Percentiles rank a stretch among this genome's conserved stretches.
Conservation (phyloP, 108 stramenopile genomes). For the Pseudonitzschia delicatissima region DNA sequence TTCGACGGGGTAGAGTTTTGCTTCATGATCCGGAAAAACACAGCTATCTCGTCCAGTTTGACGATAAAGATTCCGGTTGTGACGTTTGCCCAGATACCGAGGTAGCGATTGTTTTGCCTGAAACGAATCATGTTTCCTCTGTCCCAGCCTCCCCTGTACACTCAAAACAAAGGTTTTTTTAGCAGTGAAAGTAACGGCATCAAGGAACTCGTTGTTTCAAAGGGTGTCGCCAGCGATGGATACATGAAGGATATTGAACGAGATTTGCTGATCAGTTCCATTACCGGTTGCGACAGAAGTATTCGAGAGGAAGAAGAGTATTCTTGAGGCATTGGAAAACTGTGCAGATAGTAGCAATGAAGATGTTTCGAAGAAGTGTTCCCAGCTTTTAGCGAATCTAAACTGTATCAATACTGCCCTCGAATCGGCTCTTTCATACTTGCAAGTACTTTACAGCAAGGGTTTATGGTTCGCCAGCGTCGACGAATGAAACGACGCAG, state of each 20-base stretch:
- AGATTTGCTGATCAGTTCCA: not conserved
- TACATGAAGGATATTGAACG: slow-evolving; percentile 4
- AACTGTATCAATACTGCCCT: slow-evolving; percentile 16
- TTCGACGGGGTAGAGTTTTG: slow-evolving; percentile 31
- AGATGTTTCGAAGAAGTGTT: not conserved
- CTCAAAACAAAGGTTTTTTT: not conserved
- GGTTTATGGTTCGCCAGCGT: not conserved
- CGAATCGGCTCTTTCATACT: slow-evolving; percentile 3
- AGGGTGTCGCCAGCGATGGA: not conserved
- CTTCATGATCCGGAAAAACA: slow-evolving; percentile 12
- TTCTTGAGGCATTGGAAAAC: slow-evolving; percentile 16
- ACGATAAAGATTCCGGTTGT: slow-evolving; percentile 26
- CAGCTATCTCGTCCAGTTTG: slow-evolving; percentile 36
- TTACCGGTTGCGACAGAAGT: not conserved
- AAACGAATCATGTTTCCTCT: not conserved
- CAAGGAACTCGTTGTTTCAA: not conserved
- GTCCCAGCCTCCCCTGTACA: not conserved
- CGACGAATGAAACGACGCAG: not conserved
- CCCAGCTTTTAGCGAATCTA: slow-evolving; percentile 23
- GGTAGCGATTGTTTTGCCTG: slow-evolving; percentile 8
- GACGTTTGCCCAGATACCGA: slow-evolving; percentile 41
- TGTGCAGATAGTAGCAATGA: not conserved
- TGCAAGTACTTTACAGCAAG: slow-evolving; percentile 19
- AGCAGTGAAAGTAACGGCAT: not conserved
- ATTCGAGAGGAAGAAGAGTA: slow-evolving; percentile 6